Conservation (phyloP, 2,329 filamentous ascomycete genomes). For the Epichloe uncinata region DNA sequence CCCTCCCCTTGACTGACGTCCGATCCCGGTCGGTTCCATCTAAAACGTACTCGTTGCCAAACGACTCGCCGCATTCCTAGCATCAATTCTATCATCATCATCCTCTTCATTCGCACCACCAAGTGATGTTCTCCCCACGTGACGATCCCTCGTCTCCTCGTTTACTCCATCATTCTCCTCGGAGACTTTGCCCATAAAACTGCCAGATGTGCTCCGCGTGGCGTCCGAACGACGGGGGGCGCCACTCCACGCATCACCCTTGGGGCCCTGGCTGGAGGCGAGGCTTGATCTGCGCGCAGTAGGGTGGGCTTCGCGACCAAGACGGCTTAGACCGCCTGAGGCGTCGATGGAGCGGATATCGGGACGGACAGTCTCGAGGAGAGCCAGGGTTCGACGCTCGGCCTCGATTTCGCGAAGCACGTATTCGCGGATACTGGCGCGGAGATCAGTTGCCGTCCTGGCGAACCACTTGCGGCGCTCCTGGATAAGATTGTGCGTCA, state of each 20-base stretch:
- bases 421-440: conserved; percentile 77
- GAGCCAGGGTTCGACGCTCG: conserved; percentile 79
- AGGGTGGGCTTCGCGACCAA: conserved; percentile 82
- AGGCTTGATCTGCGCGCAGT: conserved; percentile 58
- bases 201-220: conserved; percentile 65
- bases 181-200: conserved; percentile 48
- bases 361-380: conserved; percentile 83
- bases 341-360: conserved; percentile 89
- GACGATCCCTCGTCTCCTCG: conserved; percentile 15
- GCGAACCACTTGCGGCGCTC: conserved; percentile 88
- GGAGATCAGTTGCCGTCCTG: conserved; percentile 71
- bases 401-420: conserved; percentile 91
- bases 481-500: conserved; percentile 76
- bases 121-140: not conserved
- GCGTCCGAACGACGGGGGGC: conserved; percentile 68
- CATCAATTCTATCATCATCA: conserved; percentile 88
- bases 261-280: conserved; percentile 82
- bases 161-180: conserved; percentile 46
- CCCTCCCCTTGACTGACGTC: too few species aligned
- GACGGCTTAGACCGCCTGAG: conserved; percentile 74
- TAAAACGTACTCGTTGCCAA: conserved; percentile 90
- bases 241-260: conserved; percentile 94
- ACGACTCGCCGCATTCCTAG: conserved; percentile 85
- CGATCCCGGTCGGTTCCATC: not conserved
- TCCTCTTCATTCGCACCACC: conserved; percentile 50